Percentiles rank a stretch among this genome's conserved stretches.
Conservation (phyloP, 495 filamentous ascomycete species). For the Penicillium coprophilum region DNA sequence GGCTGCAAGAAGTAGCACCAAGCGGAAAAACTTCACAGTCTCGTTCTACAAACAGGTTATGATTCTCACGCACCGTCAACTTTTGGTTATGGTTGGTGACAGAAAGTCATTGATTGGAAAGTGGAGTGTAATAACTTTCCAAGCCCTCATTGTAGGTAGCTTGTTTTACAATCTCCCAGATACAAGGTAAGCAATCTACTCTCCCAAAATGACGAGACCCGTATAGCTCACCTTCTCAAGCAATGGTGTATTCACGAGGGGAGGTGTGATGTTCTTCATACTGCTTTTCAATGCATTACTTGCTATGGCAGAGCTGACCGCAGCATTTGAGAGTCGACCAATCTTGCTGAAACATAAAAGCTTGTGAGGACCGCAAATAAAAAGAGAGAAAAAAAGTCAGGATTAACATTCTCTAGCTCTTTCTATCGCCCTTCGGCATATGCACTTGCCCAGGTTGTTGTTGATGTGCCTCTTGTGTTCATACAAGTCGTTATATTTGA, state of each 20-base stretch:
- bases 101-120: constrained; percentile 48
- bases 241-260: constrained; percentile 47
- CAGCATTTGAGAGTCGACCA: constrained; percentile 66
- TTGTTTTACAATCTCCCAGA: constrained; percentile 70
- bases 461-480: constrained; percentile 71
- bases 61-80: constrained; percentile 66
- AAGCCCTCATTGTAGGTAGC: constrained; percentile 73
- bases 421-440: constrained; percentile 83
- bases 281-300: constrained; percentile 80
- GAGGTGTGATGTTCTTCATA: constrained; percentile 69
- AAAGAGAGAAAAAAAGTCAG: not conserved
- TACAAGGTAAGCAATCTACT: constrained; percentile 40
- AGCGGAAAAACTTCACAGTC: constrained; percentile 62
- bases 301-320: constrained; percentile 72
- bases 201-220: not conserved
- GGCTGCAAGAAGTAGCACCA: constrained; percentile 43
- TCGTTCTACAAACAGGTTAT: constrained; percentile 65
- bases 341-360: constrained; percentile 82
- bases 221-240: constrained; percentile 20
- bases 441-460: constrained; percentile 71
- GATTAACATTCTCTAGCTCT: constrained; percentile 37
- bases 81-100: constrained; percentile 64
- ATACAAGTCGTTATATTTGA: constrained; percentile 71
- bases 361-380: constrained; percentile 41
- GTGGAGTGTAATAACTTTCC: constrained; percentile 65